Evolutionary conservation across 192 early-diverging fungal genomes (phyloP), one percentile per base, ranked within the genome.

Genomic region (Haplosporangium gracile): DNA sequence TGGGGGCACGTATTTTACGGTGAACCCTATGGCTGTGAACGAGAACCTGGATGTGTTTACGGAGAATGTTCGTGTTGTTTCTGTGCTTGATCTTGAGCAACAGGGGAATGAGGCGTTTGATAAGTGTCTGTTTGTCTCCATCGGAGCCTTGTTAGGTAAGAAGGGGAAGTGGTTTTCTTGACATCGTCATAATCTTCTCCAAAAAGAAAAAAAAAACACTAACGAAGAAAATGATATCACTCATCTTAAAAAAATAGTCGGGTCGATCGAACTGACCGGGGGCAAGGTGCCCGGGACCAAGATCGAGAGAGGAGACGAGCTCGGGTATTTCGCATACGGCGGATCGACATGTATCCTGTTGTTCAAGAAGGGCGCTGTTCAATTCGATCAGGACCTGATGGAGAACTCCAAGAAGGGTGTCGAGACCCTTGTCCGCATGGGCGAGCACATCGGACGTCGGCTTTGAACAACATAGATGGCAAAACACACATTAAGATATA

Each of bases 301-400:
- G n/a, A 82, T 93, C 20, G 70, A 88, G 43, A 90, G 95, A 68
- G 93, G 93, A 26, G 94, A 95, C 76, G 95, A 96, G 78, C 91
- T 94, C 65, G 94, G 95, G 42, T 94, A 94, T 81, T 97, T 96
- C 80, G 90, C 91, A 15, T 97, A 95, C 80, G 95, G 95, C 38
- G 96, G 96, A 18, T 94, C 92, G 18, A 96, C 95, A 0, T 91
- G 94, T 24, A 82, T 95, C 32, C 72, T 92, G 9, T 70, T 96
- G 32, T 97, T 97, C 81, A 90, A 94, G 79, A 87, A 88, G 45
- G 90, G 89, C 5, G 81, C 85, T n/a, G 90, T 95, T 13, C 74
- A 88, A 51, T 95, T 95, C 79, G 95, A 96, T 70, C 40, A 88
- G 32, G 95, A 96, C 70, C 80, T 96, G 43, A 24, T 93, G 9